Conservation (phyloP, 2,329 filamentous ascomycete species). For the Rhytidhysteron rufulum region DNA sequence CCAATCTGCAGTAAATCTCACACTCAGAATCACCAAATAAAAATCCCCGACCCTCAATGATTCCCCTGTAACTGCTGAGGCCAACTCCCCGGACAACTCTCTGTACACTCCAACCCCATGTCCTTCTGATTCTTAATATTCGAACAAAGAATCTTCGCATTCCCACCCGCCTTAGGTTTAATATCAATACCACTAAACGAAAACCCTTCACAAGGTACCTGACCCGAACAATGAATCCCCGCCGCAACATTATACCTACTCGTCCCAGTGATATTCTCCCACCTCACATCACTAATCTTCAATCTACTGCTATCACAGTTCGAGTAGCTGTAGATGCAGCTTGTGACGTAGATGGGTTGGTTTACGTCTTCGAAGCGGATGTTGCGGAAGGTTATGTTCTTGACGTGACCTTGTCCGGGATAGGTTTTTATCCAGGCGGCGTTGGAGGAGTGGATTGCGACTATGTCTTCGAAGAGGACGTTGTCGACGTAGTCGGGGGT, state of each 20-base stretch:
- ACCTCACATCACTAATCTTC: conserved; percentile 45
- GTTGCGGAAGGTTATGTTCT: conserved; percentile 45
- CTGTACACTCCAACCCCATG: conserved; percentile 21
- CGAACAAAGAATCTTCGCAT: conserved; percentile 18
- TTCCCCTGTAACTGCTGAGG: conserved; percentile 23
- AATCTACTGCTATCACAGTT: conserved; percentile 20
- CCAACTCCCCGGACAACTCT: conserved; percentile 20
- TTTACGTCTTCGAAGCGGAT: conserved; percentile 35
- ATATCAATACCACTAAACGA: conserved; percentile 47
- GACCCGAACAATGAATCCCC: conserved; percentile 38
- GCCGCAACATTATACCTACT: conserved; percentile 47
- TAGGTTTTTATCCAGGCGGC: conserved; percentile 29
- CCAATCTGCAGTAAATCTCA: too few species aligned
- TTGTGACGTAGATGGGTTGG: conserved; percentile 48
- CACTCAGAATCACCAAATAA: too few species aligned
- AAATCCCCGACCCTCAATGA: too few species aligned
- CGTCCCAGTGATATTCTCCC: conserved; percentile 50
- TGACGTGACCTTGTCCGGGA: conserved; percentile 39
- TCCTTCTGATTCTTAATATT: conserved; percentile 20
- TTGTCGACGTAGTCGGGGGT: conserved; percentile 55
- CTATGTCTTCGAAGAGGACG: conserved; percentile 35
- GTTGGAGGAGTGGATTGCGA: conserved; percentile 20
- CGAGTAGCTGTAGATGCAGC: conserved; percentile 41
- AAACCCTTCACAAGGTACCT: conserved; percentile 43
- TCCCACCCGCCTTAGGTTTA: conserved; percentile 26